Conservation (phyloP, 2,329 filamentous ascomycete genomes). For the Aspergillus niger region DNA sequence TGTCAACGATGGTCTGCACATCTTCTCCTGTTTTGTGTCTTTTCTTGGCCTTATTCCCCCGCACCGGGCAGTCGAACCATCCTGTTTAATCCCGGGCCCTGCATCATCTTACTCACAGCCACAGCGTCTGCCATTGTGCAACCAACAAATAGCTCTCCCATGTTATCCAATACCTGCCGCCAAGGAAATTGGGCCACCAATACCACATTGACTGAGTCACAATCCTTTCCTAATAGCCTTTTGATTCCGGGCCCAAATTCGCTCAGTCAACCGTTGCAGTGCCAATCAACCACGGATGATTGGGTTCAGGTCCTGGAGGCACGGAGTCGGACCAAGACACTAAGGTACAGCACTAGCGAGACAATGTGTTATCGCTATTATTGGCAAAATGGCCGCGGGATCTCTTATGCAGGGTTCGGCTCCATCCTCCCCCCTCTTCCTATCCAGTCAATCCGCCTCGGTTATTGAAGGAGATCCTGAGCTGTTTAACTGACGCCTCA, state of each 20-base stretch:
- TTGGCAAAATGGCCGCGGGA: neutral
- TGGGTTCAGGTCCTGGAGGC: neutral
- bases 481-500: neutral
- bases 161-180: neutral
- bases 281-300: neutral
- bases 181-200: neutral
- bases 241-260: neutral
- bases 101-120: neutral
- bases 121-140: neutral
- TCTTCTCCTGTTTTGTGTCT: too few relatives aligned
- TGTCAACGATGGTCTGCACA: too few relatives aligned
- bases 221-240: neutral
- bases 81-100: neutral
- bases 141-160: too few relatives aligned
- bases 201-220: neutral
- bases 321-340: neutral
- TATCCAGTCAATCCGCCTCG: neutral
- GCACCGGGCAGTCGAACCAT: too few relatives aligned
- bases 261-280: neutral
- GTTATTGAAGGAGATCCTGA: neutral
- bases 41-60: too few relatives aligned
- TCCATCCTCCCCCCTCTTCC: neutral
- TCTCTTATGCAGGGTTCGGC: neutral
- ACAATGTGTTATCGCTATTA: neutral
- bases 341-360: neutral